These are phyloP conservation scores for Citropsis articulata DNA, from an alignment of 345 rosid genomes.

Conservation along the genomic window DNA sequence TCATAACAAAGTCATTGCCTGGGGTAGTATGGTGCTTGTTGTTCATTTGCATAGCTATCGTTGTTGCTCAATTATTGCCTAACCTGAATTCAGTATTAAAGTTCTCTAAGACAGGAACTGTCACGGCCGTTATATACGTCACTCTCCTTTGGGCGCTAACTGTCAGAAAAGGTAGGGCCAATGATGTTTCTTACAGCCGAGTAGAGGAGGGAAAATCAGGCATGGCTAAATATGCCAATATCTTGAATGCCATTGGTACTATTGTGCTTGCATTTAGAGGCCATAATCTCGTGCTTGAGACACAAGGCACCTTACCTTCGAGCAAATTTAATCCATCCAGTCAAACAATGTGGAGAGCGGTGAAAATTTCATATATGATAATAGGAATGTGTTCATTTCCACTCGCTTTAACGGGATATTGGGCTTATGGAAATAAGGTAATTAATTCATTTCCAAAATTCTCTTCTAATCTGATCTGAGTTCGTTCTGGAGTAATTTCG, in stretches of 20 bases:
- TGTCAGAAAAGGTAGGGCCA: constrained; percentile 20
- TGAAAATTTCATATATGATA: constrained; percentile 28
- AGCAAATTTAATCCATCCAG: constrained; percentile 18
- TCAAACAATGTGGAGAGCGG: constrained; percentile 50
- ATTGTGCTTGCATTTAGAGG: constrained; percentile 49
- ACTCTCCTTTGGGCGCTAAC: constrained; percentile 41
- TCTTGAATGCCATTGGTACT: constrained; percentile 40
- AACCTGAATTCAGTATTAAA: constrained; percentile 39
- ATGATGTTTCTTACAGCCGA: constrained; percentile 22
- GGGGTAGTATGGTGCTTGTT: constrained; percentile 40
- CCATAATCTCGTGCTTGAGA: constrained; percentile 59
- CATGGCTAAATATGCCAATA: constrained; percentile 15
- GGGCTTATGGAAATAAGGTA: constrained; percentile 55
- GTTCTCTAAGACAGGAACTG: constrained; percentile 35
- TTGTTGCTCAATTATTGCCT: constrained; percentile 36
- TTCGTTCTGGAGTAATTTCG: too few relatives aligned
- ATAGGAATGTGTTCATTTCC: constrained; percentile 32
- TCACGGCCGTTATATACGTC: constrained; percentile 30
- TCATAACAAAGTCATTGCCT: constrained; percentile 21
- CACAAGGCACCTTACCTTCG: constrained; percentile 60
- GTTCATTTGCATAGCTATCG: constrained; percentile 39
- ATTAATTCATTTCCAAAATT: background rate
- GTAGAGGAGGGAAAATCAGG: constrained; percentile 5
- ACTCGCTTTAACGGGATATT: constrained; percentile 43
- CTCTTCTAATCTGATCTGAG: background rate